Evolutionary conservation across 176 grass and related monocot genomes (phyloP).

Genomic region (Oryza brachyantha): DNA sequence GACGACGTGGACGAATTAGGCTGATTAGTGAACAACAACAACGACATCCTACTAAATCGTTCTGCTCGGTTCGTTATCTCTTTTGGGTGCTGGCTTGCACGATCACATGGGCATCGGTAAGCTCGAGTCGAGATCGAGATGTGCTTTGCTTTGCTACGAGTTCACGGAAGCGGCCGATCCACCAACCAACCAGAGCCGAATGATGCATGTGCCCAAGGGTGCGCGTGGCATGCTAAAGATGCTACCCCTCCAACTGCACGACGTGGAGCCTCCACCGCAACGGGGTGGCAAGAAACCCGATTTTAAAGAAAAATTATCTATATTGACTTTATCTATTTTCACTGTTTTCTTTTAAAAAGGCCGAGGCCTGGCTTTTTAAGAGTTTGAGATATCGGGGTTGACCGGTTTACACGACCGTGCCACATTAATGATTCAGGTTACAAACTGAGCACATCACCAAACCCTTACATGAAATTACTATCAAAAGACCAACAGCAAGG

Average conservation of each 20-base stretch:
- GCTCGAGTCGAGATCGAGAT: neutral
- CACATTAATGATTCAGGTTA: too few relatives aligned
- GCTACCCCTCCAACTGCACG: neutral
- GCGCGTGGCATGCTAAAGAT: neutral
- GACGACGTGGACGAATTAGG: slow-evolving; percentile 22
- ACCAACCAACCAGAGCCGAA: neutral
- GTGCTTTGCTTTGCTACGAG: slow-evolving; percentile 7
- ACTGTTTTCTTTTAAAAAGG: too few relatives aligned
- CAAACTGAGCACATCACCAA: too few relatives aligned
- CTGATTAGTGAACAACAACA: neutral
- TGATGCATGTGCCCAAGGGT: slow-evolving; percentile 18
- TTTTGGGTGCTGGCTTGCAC: neutral
- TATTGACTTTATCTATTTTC: too few relatives aligned
- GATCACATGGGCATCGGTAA: neutral
- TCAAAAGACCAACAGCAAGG: too few relatives aligned
- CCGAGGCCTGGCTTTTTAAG: too few relatives aligned
- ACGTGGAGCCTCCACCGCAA: too few relatives aligned
- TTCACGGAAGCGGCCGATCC: neutral
- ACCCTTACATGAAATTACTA: too few relatives aligned
- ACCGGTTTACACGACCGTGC: too few relatives aligned
- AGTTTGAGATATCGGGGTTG: too few relatives aligned
- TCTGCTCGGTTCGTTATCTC: slow-evolving; percentile 22
- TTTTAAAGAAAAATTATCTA: too few relatives aligned
- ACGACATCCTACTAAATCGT: neutral
- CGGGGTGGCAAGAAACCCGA: too few relatives aligned